These are phyloP conservation scores for Obba rivulosa DNA, from an alignment of 768 basidiomycete genomes.

Conservation along the genomic window DNA sequence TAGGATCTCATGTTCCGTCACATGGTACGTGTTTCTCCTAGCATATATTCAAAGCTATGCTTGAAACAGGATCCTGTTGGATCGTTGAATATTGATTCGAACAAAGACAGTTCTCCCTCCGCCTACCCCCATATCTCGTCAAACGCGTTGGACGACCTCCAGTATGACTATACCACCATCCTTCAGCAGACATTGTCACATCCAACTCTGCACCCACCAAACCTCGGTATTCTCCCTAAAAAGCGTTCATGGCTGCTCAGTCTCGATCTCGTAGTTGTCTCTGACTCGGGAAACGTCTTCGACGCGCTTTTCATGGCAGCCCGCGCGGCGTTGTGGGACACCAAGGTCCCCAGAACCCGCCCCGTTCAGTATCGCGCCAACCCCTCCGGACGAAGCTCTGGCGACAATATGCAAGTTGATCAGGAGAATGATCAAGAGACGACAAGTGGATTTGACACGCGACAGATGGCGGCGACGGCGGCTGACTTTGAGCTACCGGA, in stretches of 20 bases:
- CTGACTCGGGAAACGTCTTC: conserved; percentile 69
- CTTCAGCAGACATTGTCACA: conserved; percentile 64
- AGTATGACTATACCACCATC: conserved; percentile 63
- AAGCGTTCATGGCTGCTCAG: conserved; percentile 74
- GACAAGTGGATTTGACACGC: conserved; percentile 55
- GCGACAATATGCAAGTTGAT: conserved; percentile 55
- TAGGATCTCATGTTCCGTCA: conserved; percentile 60
- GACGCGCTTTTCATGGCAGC: conserved; percentile 80
- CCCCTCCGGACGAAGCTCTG: conserved; percentile 16
- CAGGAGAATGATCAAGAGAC: conserved; percentile 15
- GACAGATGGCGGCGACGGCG: conserved; percentile 38
- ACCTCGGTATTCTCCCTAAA: conserved; percentile 42
- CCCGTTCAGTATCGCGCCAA: conserved; percentile 52
- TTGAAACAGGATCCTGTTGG: no score
- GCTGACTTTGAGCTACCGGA: conserved; percentile 85
- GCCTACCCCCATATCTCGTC: conserved; percentile 70
- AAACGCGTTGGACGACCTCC: conserved; percentile 66
- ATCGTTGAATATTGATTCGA: conserved; percentile 14
- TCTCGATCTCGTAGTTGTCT: conserved; percentile 69
- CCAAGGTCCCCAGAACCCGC: conserved; percentile 71
- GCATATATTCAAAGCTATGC: background rate
- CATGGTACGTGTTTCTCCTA: conserved; percentile 56
- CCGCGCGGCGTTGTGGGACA: conserved; percentile 76
- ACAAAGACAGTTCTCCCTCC: conserved; percentile 65
- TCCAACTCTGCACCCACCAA: conserved; percentile 57